phyloP scores from a whole-genome alignment of 2,329 filamentous ascomycete species.

The Pseudogymnoascus sp. region DNA sequence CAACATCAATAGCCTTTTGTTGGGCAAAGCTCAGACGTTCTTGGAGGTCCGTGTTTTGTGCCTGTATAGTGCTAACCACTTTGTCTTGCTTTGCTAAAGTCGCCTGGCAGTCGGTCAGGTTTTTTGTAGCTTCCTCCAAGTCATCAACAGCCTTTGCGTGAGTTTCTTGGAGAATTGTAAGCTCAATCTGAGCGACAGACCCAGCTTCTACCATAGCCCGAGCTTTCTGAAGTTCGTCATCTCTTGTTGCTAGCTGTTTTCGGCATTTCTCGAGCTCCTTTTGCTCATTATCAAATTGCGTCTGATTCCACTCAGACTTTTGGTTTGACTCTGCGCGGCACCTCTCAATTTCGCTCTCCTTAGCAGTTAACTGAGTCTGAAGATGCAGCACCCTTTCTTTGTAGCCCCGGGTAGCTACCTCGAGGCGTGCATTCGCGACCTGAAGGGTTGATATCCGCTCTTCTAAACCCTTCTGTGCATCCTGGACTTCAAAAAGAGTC shows the following conservation, averaged over 20 bases:
- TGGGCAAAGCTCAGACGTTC: not conserved
- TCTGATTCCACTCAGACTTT: not conserved
- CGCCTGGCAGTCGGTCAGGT: not conserved
- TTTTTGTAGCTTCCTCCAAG: not conserved
- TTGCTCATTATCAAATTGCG: not conserved
- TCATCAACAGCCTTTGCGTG: not conserved
- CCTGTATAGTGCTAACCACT: not conserved
- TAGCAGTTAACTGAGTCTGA: not conserved
- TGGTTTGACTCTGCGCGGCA: not conserved
- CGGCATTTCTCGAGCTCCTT: not conserved
- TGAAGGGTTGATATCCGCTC: not conserved
- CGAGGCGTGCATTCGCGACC: not conserved
- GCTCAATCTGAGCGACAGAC: not conserved
- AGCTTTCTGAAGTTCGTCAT: not conserved
- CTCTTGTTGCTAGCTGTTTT: not conserved
- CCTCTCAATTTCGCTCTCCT: not conserved
- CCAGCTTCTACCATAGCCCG: not conserved
- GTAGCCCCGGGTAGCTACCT: not conserved
- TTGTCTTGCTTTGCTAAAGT: not conserved
- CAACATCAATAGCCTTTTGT: not conserved
- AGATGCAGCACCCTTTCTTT: not conserved
- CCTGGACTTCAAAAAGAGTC: not conserved
- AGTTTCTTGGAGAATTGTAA: not conserved
- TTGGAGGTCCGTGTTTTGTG: not conserved
- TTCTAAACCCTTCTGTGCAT: not conserved